Evolutionary conservation across 2,329 filamentous ascomycete genomes (phyloP).

Genomic region (Pseudohalonectria lignicola): DNA sequence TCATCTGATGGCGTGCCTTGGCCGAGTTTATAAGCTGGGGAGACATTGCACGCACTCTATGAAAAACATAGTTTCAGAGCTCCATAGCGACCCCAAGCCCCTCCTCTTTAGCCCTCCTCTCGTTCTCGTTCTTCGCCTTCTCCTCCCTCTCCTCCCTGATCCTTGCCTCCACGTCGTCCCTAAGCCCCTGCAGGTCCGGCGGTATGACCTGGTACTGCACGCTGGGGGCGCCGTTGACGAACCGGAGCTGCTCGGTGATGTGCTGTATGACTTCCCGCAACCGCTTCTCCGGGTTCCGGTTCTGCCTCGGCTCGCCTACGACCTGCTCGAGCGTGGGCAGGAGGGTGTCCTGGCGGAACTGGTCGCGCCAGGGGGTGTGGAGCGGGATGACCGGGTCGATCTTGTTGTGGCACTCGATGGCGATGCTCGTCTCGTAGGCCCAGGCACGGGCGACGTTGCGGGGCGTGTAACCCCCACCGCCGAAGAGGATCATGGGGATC

Average conservation of each 20-base stretch:
- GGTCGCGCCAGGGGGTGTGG: conserved; percentile 75
- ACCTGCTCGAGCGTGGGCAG: conserved; percentile 77
- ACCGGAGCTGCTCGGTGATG: conserved; percentile 76
- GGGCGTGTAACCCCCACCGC: conserved; percentile 92
- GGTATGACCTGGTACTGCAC: conserved; percentile 77
- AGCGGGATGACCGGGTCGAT: conserved; percentile 65
- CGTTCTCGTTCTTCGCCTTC: conserved; percentile 31
- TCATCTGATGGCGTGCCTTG: too few relatives aligned
- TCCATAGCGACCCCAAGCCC: conserved; percentile 49
- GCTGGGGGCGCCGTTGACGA: conserved; percentile 75
- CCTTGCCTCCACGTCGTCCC: conserved; percentile 58
- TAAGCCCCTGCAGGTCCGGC: conserved; percentile 57
- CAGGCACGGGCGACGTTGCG: conserved; percentile 93
- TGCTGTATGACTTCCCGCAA: conserved; percentile 66
- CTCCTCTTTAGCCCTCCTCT: conserved; percentile 43
- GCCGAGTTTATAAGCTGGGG: too few relatives aligned
- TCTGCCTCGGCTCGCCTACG: conserved; percentile 56
- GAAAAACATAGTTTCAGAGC: too few relatives aligned
- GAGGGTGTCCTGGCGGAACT: conserved; percentile 79
- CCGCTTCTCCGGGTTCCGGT: conserved; percentile 69
- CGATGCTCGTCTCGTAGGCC: conserved; percentile 92
- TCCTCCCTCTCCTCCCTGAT: conserved; percentile 55
- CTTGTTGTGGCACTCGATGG: conserved; percentile 61
- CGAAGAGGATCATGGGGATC: conserved; percentile 79
- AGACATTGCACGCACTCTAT: too few relatives aligned